Percentiles rank a stretch among this genome's conserved stretches.
Evolutionary conservation across 352 stramenopile species (phyloP).

Genomic region (Globisporangium spinosum): DNA sequence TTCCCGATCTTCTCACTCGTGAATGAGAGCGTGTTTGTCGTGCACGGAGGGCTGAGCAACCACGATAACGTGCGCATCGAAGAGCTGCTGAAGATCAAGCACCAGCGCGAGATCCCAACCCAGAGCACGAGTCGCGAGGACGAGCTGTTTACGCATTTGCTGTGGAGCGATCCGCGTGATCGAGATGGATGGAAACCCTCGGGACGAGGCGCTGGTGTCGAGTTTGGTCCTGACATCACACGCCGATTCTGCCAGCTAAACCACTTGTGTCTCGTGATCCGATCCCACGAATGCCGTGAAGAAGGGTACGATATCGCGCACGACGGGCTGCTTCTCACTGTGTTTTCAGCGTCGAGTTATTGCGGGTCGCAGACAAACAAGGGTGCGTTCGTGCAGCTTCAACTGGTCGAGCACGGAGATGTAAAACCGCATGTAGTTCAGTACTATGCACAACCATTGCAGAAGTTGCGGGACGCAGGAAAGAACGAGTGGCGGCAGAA

Average conservation of each 20-base stretch:
- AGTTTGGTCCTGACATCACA: constrained; percentile 93
- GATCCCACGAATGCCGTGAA: constrained; percentile 92
- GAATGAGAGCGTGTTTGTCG: constrained; percentile 89
- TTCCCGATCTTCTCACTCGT: constrained; percentile 91
- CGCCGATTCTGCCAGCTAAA: constrained; percentile 87
- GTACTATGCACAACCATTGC: constrained; percentile 85
- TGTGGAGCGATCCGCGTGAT: constrained; percentile 90
- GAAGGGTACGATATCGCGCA: constrained; percentile 89
- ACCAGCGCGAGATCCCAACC: constrained; percentile 86
- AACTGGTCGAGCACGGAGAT: constrained; percentile 62
- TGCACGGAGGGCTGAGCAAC: constrained; percentile 90
- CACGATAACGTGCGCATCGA: constrained; percentile 86
- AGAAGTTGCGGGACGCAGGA: constrained; percentile 61
- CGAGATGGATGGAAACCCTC: constrained; percentile 58
- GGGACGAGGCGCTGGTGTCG: constrained; percentile 85
- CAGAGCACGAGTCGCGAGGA: constrained; percentile 78
- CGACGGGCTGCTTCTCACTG: constrained; percentile 81
- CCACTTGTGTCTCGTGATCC: constrained; percentile 86
- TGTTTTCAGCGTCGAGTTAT: constrained; percentile 92
- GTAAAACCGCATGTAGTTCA: constrained; percentile 91
- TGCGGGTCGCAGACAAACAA: constrained; percentile 91
- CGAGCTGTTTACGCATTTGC: constrained; percentile 87
- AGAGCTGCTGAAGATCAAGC: constrained; percentile 80
- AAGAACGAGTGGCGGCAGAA: constrained; percentile 83
- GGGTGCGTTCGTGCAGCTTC: constrained; percentile 67